A percentile compares a stretch with the other conserved stretches of the same genome.
phyloP scores from a whole-genome alignment of 768 basidiomycete species.

The Russula dissimulans region DNA sequence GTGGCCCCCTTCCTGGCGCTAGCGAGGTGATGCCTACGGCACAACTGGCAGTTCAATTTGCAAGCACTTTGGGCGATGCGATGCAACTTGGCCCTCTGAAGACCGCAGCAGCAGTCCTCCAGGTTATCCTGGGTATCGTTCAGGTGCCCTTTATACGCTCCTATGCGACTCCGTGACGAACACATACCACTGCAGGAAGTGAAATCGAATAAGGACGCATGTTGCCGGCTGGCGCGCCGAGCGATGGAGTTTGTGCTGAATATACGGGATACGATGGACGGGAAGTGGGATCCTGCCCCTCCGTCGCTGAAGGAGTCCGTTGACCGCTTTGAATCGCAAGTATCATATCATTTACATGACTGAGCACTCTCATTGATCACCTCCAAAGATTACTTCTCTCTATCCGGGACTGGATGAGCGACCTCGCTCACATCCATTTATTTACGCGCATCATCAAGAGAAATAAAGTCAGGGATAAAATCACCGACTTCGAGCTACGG shows the following conservation, averaged over 20 bases:
- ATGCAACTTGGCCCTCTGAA: slow-evolving; percentile 3
- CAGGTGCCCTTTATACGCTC: neutral
- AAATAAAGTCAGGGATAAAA: neutral
- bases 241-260: slow-evolving; percentile 6
- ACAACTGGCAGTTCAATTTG: neutral
- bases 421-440: neutral
- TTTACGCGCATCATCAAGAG: slow-evolving; percentile 2
- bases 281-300: neutral
- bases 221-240: slow-evolving; percentile 1
- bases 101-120: neutral
- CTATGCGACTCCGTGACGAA: neutral
- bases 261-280: neutral
- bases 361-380: neutral
- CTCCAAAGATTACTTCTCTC: slow-evolving; percentile 3
- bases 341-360: neutral
- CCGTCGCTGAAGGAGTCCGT: slow-evolving; percentile 1
- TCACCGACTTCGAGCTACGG: slow-evolving; percentile 5
- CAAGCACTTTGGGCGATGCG: neutral
- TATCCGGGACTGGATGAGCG: slow-evolving; percentile 3
- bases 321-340: slow-evolving; percentile 4
- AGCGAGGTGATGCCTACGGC: neutral
- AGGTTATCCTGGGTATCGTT: neutral
- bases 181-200: neutral
- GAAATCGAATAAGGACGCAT: slow-evolving; percentile 3
- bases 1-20: neutral